These are phyloP conservation scores for Aspergillus pseudoterreus DNA, from an alignment of 2,329 filamentous ascomycete species.

Conservation along the genomic window DNA sequence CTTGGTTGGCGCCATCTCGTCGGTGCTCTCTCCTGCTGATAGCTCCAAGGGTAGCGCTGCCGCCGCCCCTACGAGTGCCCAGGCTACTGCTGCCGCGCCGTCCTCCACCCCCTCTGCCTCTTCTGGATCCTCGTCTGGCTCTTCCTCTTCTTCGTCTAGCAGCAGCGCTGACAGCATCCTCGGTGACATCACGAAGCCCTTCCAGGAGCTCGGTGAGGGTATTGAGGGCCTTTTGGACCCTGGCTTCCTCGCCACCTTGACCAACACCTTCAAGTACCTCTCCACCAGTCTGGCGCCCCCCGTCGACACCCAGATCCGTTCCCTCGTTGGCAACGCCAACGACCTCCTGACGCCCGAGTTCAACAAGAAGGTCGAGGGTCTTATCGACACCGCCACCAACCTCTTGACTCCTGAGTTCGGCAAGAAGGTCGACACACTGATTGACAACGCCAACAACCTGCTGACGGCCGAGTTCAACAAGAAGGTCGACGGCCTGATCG, in stretches of 20 bases:
- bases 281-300: constrained; percentile 22
- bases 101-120: not conserved
- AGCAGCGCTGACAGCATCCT: not conserved
- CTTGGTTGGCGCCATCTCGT: not conserved
- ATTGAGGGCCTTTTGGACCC: constrained; percentile 16
- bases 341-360: constrained; percentile 17
- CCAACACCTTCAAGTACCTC: constrained; percentile 22
- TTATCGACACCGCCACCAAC: not conserved
- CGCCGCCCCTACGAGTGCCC: not conserved
- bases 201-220: constrained; percentile 13
- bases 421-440: not conserved
- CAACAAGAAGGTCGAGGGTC: not conserved
- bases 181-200: constrained; percentile 1
- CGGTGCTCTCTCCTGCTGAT: not conserved
- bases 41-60: not conserved
- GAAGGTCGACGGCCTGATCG: not conserved
- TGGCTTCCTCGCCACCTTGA: constrained; percentile 16
- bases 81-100: not conserved
- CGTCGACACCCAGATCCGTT: constrained; percentile 21
- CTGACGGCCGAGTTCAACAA: not conserved
- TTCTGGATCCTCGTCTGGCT: not conserved
- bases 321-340: constrained; percentile 18
- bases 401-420: not conserved
- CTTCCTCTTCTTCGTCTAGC: not conserved
- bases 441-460: not conserved